Conservation (phyloP, 2,329 filamentous ascomycete genomes). For the Pseudogymnoascus sp. region DNA sequence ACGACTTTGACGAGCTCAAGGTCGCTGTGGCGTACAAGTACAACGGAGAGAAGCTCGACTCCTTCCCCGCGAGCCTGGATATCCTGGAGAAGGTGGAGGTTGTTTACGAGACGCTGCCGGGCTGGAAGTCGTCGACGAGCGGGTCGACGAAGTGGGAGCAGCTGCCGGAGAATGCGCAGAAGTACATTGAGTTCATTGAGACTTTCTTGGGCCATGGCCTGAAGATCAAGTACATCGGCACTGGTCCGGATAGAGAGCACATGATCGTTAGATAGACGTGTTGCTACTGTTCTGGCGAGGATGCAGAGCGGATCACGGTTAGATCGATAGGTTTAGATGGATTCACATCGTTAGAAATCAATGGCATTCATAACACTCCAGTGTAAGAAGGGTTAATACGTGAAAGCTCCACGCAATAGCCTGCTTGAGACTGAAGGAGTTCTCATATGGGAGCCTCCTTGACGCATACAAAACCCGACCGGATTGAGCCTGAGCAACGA, state of each 20-base stretch:
- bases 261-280: conserved; percentile 39
- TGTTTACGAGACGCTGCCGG: conserved; percentile 58
- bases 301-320: neutral
- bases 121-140: conserved; percentile 59
- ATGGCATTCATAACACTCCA: neutral
- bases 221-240: conserved; percentile 56
- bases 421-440: neutral
- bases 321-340: neutral
- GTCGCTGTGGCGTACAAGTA: conserved; percentile 59
- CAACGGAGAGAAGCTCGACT: conserved; percentile 40
- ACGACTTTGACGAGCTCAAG: conserved; percentile 67
- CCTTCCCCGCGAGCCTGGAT: conserved; percentile 56
- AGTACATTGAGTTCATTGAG: conserved; percentile 61
- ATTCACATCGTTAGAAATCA: neutral
- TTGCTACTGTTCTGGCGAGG: neutral
- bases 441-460: neutral
- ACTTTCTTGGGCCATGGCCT: conserved; percentile 46
- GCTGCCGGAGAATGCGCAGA: conserved; percentile 53
- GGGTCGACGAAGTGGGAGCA: conserved; percentile 32
- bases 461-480: neutral
- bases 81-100: conserved; percentile 52
- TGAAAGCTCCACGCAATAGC: neutral
- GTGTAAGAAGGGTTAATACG: neutral
- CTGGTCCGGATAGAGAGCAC: conserved; percentile 54
- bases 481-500: neutral